Evolutionary conservation across 2,329 filamentous ascomycete genomes (phyloP).

Genomic region (Magnaporthales sp.): DNA sequence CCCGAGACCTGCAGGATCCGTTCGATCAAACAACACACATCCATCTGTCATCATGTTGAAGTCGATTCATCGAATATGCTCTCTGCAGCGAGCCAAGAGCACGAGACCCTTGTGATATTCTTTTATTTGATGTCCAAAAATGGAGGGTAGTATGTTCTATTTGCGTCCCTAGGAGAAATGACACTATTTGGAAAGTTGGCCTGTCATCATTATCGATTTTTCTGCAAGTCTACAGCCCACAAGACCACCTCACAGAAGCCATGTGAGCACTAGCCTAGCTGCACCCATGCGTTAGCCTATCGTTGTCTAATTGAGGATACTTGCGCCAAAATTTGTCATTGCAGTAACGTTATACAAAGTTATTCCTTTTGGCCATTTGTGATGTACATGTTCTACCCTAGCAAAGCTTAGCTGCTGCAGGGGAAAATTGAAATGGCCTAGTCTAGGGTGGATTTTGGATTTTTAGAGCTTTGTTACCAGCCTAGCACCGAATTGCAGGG

Average conservation of each 20-base stretch:
- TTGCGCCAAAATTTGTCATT: neutral
- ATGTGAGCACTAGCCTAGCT: neutral
- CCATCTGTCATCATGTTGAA: neutral
- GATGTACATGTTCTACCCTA: neutral
- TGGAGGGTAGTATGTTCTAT: neutral
- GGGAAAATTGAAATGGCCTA: no score
- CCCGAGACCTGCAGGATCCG: neutral
- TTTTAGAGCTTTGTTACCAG: no score
- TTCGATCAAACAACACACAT: neutral
- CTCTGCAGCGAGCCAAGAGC: neutral
- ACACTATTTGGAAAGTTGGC: neutral
- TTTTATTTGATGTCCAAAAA: neutral
- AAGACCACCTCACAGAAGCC: neutral
- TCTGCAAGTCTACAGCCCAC: neutral
- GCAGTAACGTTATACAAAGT: neutral
- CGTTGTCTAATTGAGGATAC: neutral
- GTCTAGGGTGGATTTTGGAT: no score
- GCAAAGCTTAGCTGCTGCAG: no score
- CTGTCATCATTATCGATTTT: neutral
- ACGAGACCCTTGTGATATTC: neutral
- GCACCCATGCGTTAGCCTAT: neutral
- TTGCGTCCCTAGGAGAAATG: neutral
- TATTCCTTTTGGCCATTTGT: neutral
- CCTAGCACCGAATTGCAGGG: no score
- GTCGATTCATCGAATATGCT: neutral